A percentile compares a stretch with the other conserved stretches of the same genome.
Conservation (phyloP, 192 early-diverging fungal genomes). For the Kappamyces sp. region DNA sequence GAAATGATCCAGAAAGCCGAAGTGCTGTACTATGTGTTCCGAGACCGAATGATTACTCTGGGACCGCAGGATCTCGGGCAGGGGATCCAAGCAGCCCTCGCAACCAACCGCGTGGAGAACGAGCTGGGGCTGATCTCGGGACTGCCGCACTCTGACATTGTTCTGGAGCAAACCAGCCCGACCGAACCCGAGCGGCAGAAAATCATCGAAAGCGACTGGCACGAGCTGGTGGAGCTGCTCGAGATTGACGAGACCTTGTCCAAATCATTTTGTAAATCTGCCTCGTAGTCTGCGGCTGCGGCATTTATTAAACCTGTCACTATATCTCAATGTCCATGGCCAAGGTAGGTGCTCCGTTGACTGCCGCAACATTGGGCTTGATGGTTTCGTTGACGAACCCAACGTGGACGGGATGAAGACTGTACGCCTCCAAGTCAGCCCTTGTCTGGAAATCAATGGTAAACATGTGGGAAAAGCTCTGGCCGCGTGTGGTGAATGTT, state of each 20-base stretch:
- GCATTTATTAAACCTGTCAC: neutral
- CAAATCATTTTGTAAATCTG: conserved; percentile 28
- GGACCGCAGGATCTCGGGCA: conserved; percentile 9
- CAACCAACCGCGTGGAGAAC: neutral
- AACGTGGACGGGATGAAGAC: conserved; percentile 9
- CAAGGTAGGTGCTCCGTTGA: neutral
- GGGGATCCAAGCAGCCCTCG: neutral
- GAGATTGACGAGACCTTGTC: conserved; percentile 23
- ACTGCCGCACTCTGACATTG: neutral
- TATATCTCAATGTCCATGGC: conserved; percentile 16
- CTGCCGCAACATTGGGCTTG: neutral
- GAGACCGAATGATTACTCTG: conserved; percentile 10
- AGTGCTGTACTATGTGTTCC: conserved; percentile 57
- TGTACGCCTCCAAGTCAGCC: neutral
- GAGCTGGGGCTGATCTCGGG: neutral
- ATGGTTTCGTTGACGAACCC: neutral
- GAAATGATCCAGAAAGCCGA: conserved; percentile 72
- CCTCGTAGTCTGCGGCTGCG: conserved; percentile 17
- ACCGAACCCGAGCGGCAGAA: neutral
- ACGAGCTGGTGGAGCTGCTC: conserved; percentile 30
- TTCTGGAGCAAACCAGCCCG: conserved; percentile 3
- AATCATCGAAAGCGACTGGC: conserved; percentile 4
- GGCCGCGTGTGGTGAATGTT: conserved; percentile 6
- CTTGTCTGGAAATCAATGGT: conserved; percentile 5
- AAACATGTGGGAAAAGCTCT: conserved; percentile 10